Conservation (phyloP, 768 basidiomycete genomes). For the Mycena filopes region DNA sequence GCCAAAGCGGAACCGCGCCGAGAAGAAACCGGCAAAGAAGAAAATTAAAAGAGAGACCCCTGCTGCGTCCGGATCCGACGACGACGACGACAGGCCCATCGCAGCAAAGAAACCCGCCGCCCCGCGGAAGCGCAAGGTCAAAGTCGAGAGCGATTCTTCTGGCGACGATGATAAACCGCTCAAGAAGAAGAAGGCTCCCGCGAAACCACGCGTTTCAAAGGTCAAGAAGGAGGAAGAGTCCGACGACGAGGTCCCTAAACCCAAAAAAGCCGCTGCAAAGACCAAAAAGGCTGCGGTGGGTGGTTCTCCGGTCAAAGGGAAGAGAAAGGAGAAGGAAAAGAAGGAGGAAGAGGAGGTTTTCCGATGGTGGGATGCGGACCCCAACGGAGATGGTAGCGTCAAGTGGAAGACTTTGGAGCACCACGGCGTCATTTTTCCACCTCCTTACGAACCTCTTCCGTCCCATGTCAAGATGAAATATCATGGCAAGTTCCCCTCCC, state of each 20-base stretch:
- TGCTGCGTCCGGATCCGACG: slow-evolving; percentile 44
- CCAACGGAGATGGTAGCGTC: slow-evolving; percentile 76
- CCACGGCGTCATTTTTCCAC: slow-evolving; percentile 94
- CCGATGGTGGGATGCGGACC: slow-evolving; percentile 89
- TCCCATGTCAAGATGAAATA: slow-evolving; percentile 92
- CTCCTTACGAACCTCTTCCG: slow-evolving; percentile 90
- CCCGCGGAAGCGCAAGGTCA: slow-evolving; percentile 57
- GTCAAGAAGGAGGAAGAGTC: slow-evolving; percentile 59
- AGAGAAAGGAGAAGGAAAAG: slow-evolving; percentile 66
- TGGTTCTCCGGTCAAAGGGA: slow-evolving; percentile 51
- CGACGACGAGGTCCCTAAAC: slow-evolving; percentile 50
- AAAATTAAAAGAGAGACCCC: slow-evolving; percentile 67
- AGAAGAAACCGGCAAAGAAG: slow-evolving; percentile 76
- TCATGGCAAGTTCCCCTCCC: slow-evolving; percentile 67
- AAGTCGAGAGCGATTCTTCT: slow-evolving; percentile 59
- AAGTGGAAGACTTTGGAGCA: slow-evolving; percentile 99
- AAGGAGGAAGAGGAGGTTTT: slow-evolving; percentile 81
- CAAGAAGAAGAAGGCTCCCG: slow-evolving; percentile 55
- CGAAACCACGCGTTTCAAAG: slow-evolving; percentile 61
- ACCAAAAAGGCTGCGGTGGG: slow-evolving; percentile 54
- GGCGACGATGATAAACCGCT: slow-evolving; percentile 55
- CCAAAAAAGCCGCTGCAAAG: slow-evolving; percentile 57
- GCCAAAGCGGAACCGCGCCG: slow-evolving; percentile 60
- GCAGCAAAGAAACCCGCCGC: slow-evolving; percentile 49
- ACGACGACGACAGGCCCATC: slow-evolving; percentile 51